These are phyloP conservation scores for Fraxinus albicans DNA, from an alignment of 305 asterid genomes.

Conservation along the genomic window DNA sequence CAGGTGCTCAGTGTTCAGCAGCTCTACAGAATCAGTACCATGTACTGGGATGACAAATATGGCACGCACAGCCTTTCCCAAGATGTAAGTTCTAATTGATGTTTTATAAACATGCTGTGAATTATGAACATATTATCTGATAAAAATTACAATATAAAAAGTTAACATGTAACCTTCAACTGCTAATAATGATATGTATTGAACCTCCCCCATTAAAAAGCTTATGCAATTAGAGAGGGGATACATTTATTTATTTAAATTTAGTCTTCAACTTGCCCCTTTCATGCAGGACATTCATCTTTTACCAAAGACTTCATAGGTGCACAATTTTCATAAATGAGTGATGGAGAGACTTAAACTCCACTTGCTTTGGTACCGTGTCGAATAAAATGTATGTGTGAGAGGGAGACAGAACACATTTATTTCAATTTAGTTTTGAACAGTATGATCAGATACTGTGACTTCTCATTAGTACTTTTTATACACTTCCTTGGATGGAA, in stretches of 20 bases:
- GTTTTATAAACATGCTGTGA: neutral
- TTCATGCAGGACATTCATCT: conserved; percentile 9
- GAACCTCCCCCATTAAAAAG: neutral
- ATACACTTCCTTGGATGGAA: neutral
- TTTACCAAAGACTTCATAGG: neutral
- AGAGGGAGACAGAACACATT: neutral
- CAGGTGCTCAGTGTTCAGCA: conserved; percentile 97
- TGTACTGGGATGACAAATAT: conserved; percentile 99
- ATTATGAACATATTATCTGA: neutral
- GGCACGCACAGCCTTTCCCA: conserved; percentile 95
- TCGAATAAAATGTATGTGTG: neutral
- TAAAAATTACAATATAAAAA: neutral
- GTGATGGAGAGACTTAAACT: neutral
- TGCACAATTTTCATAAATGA: neutral
- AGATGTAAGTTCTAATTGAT: conserved; percentile 56
- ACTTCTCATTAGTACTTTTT: neutral
- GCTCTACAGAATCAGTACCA: conserved; percentile 94
- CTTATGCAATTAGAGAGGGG: neutral
- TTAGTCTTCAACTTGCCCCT: neutral
- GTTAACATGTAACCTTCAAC: neutral
- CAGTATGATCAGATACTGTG: neutral
- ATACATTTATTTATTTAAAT: neutral
- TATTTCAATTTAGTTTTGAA: neutral
- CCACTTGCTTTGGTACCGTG: neutral
- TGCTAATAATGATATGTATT: neutral